Percentiles rank a stretch among this genome's conserved stretches.
Evolutionary conservation across 305 asterid species (phyloP).

Genomic region (Fraxinus baroniana): DNA sequence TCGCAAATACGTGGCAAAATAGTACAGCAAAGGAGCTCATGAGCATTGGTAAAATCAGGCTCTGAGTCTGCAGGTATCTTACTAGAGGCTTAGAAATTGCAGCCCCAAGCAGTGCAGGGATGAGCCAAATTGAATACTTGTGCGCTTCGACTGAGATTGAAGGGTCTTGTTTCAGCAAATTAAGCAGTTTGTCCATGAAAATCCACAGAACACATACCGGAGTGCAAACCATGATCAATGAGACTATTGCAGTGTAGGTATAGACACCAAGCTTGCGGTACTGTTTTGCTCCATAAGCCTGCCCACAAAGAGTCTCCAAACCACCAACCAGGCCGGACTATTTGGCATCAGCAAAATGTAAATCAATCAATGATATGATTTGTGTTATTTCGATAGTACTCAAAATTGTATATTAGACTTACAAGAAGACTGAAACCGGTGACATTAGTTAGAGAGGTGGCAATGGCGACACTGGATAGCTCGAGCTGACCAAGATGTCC

Average conservation of each 20-base stretch:
- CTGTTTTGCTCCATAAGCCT: constrained; percentile 67
- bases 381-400: neutral
- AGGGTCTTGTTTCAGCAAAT: constrained; percentile 46
- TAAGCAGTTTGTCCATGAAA: constrained; percentile 40
- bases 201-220: constrained; percentile 50
- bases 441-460: constrained; percentile 47
- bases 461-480: constrained; percentile 53
- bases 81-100: constrained; percentile 53
- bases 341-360: neutral
- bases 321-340: constrained; percentile 64
- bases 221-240: constrained; percentile 37
- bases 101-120: constrained; percentile 52
- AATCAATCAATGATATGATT: neutral
- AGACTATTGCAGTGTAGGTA: constrained; percentile 45
- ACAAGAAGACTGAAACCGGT: constrained; percentile 64
- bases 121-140: constrained; percentile 35
- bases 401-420: constrained; percentile 3
- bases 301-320: constrained; percentile 64
- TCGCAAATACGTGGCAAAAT: constrained; percentile 45
- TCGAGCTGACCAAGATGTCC: constrained; percentile 53
- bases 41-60: constrained; percentile 47
- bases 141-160: constrained; percentile 41
- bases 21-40: constrained; percentile 39
- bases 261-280: constrained; percentile 46
- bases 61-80: constrained; percentile 55